Evolutionary conservation across 768 basidiomycete genomes (phyloP), one percentile per base, ranked within the genome.

Genomic region (Lyophyllum decastes): DNA sequence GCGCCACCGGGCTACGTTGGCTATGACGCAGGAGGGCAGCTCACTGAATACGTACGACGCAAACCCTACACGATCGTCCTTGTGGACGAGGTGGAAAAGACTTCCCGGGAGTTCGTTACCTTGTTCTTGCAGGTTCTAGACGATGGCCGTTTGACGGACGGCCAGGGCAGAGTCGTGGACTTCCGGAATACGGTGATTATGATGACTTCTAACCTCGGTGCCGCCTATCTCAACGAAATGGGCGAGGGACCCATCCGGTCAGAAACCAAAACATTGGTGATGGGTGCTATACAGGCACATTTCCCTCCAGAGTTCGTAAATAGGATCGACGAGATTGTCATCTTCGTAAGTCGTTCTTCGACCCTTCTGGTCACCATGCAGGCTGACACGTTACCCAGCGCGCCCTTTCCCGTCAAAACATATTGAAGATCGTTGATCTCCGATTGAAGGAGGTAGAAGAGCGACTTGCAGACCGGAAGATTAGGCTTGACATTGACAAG

Each of bases 261-360:
- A 0, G 73, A 80, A 49, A 89, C 89, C 4, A 81, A 78, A 58
- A 69, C 80, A 33, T 72, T 89, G 49, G 94, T 98, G 47, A 86
- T 92, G 83, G 79, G 81, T 56, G 82, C 92, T 7, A 92, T 96
- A 55, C 87, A 87, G 62, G 73, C 73, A 1, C 94, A 94, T 70
- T 97, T 96, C 80, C 91, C 92, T 38, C 95, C 95, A 1, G 95
- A 98, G 67, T 92, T 96, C 67, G 75, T 96, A 68, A 95, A 95
- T 73, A 86, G 94, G 60, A 85, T 96, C 40, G 94, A 96, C 67
- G 89, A 90, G 53, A 88, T 89, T 58, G 82, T 93, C 62, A 84
- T 95, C 61, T 95, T 90, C 77, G 81, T 81, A 61, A 77, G 81
- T 73, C 8, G 57, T 24, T 64, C 62, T 60, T 57, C 63, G 70